Base-by-base conservation (phyloP, 179 eudicot genomes). In the Monotropa hypopitys region DNA sequence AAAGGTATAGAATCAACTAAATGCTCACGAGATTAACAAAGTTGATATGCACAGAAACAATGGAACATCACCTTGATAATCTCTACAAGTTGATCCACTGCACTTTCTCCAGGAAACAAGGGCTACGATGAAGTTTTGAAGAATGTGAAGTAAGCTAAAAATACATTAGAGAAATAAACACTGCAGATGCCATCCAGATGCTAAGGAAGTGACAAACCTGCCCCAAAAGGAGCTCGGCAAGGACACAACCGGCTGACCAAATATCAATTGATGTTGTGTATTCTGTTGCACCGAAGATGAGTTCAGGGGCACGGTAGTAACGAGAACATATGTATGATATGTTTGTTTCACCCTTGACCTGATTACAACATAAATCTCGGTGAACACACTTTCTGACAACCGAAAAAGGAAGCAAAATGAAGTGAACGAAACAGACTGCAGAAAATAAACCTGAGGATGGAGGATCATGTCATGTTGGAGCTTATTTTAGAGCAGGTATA, bases 21-120 rank as follows among this genome's bases (percentile, higher is more conserved):
- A 21, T 18, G 28, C 72, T 63, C 47, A 80, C 28, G 30, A 10
- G 28, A 38, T 76, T 76, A 26, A 20, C 38, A 42, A 49, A 56
- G 11, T 23, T 33, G 74, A 9, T 42, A 49, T 72, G n/a, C 10
- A 47, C 12, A 2, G 3, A 21, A 32, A 54, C 9, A 5, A 11
- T 13, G 21, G 7, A 50, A 35, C 7, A 13, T 76, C 57, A 94
- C 97, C 97, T 94, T 94, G 57, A 94, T 92, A 70, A 94, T 92
- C 85, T 94, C 98, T 70, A 94, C 97, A 81, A 94, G 94, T 85
- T 94, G 98, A 78, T 94, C 97, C n/a, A 92, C 97, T 61, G 97
- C 97, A 81, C 97, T 94, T 81, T 90, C 97, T 75, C 97, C 97
- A 67, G 97, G 94, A 83, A 92, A 94, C 81, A 90, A 81, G 77